Evolutionary conservation across 768 basidiomycete species (phyloP), one percentile per base, ranked within the genome.

Genomic region (Boletus sp.): DNA sequence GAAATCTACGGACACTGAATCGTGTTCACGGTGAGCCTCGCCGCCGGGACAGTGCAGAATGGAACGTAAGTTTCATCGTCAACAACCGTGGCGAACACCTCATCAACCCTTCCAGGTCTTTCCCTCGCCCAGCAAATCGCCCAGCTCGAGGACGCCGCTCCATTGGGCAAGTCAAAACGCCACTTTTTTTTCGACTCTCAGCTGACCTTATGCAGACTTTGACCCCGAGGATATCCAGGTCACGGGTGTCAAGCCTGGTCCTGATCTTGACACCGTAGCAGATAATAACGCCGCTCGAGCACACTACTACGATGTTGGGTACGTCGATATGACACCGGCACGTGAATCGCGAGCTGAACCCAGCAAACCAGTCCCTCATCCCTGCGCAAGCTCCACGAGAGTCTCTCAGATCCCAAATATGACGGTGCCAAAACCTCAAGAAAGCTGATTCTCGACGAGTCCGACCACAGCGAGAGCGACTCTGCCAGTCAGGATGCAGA

Each of bases 251-350:
- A 76, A 81, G 60, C 68, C 70, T 15, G 70, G 73, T 64, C 30
- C 14, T 44, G 75, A 80, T 56, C 17, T 11, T 21, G 71, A 67
- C 19, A 64, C 65, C 46, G 53, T 54, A 23, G 58, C 57, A 41
- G 66, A 79, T 40, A 57, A 69, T 35, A 68, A 62, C 37, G 75
- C 72, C 14, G 77, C 73, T 0, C 77, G 87, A 62, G 85, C 86
- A 61, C 93, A 96, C 71, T 97, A 96, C 69, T 65, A 92, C 40
- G 84, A 89, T 62, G 90, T 95, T 37, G 90, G 90, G 90, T 93
- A 68, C 56, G 64, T 58, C 41, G 33, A 52, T 50, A 82, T 73
- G 27, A 9, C 27, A 30, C 38, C 23, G 43, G 34, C 32, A 50
- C 55, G 32, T 50, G 45, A 25, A 45, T 40, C 47, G 46, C 33